These are phyloP conservation scores for Chloris gayana DNA, from an alignment of 176 grass and related monocot genomes.

Conservation along the genomic window DNA sequence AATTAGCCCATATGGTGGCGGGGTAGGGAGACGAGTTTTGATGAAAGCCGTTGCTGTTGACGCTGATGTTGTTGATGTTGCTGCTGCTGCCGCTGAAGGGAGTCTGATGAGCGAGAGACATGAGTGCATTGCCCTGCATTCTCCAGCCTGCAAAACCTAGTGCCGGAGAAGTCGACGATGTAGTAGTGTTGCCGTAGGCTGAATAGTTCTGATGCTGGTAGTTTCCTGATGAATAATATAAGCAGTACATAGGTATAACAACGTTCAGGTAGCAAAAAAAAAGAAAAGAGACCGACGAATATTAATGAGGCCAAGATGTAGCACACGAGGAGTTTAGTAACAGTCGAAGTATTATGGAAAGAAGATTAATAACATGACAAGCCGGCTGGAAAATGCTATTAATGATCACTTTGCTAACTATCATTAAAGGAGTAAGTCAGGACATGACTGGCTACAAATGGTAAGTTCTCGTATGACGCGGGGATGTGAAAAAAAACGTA, in stretches of 20 bases:
- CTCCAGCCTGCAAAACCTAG: constrained; percentile 38
- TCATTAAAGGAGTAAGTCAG: neutral
- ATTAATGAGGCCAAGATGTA: neutral
- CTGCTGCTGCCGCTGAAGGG: neutral
- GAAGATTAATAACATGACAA: neutral
- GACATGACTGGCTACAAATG: neutral
- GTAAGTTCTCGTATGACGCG: neutral
- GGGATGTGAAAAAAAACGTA: neutral
- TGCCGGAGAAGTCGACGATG: neutral
- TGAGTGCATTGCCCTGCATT: constrained; percentile 7
- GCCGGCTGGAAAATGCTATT: neutral
- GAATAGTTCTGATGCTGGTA: constrained; percentile 34
- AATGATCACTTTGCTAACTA: neutral
- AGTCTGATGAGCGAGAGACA: constrained; percentile 17
- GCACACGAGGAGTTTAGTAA: neutral
- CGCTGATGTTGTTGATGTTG: neutral
- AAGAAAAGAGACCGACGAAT: neutral
- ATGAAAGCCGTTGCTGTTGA: constrained; percentile 36
- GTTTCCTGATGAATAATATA: constrained; percentile 34
- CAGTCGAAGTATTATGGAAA: neutral
- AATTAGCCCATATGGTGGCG: constrained; percentile 20
- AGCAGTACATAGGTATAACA: neutral
- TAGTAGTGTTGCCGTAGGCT: neutral
- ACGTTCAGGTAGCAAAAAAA: neutral
- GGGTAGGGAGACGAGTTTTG: constrained; percentile 31